Evolutionary conservation across 78 protist species (phyloP).

Genomic region (Pirum gemmata): DNA sequence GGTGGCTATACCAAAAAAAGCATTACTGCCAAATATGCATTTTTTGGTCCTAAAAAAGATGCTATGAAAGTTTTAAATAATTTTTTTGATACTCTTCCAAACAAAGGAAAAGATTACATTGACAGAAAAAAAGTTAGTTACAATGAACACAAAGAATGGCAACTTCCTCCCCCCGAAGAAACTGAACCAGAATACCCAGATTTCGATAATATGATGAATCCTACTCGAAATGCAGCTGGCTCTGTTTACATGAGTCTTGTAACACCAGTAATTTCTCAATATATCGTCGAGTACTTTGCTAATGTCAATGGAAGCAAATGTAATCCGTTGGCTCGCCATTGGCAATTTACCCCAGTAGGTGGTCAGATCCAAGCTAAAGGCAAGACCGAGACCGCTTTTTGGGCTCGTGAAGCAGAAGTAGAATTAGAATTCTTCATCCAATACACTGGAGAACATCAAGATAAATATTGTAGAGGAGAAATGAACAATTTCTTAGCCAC

Average conservation of each 20-base stretch:
- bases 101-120: neutral
- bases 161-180: too few species aligned
- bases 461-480: neutral
- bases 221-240: neutral
- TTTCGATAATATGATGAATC: neutral
- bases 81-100: neutral
- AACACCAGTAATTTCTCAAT: neutral
- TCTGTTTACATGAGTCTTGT: neutral
- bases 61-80: neutral
- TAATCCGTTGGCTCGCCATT: neutral
- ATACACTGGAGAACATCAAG: neutral
- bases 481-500: neutral
- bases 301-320: neutral
- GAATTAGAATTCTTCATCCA: neutral
- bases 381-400: neutral
- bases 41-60: neutral
- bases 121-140: neutral
- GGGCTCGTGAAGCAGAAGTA: neutral
- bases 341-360: neutral
- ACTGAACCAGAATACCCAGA: too few species aligned
- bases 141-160: neutral
- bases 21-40: too few species aligned
- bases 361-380: neutral
- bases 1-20: too few species aligned
- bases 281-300: neutral